Percentiles rank a stretch among this genome's conserved stretches.
Evolutionary conservation across 2,329 filamentous ascomycete genomes (phyloP).

Genomic region (Fusarium xylarioides): DNA sequence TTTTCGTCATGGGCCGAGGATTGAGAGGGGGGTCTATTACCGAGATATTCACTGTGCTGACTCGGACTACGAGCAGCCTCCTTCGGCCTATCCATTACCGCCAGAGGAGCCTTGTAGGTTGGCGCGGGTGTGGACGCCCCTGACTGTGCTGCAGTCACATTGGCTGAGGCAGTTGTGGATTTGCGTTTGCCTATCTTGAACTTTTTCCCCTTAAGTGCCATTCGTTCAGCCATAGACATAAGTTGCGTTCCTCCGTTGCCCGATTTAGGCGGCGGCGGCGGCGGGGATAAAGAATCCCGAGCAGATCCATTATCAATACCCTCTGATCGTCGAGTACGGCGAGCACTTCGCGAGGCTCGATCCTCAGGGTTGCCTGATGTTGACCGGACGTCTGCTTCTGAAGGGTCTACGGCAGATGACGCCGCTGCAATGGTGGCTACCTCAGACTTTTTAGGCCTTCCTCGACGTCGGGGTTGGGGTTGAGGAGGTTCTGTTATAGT

Average conservation of each 20-base stretch:
- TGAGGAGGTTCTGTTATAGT: not conserved
- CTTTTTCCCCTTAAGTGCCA: conserved; percentile 62
- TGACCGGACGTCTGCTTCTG: not conserved
- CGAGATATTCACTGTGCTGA: not conserved
- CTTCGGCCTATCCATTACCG: not conserved
- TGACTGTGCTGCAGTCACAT: conserved; percentile 5
- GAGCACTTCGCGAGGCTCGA: conserved; percentile 30
- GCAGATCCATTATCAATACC: conserved; percentile 1
- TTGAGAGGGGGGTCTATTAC: not conserved
- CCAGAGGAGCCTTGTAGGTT: not conserved
- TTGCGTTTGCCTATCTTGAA: conserved; percentile 60
- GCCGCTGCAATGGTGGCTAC: conserved; percentile 40
- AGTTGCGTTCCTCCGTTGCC: conserved; percentile 45
- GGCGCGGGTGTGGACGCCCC: not conserved
- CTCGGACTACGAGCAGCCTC: not conserved
- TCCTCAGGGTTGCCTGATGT: not conserved
- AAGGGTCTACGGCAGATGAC: not conserved
- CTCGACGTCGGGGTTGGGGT: conserved; percentile 32
- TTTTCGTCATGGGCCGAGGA: conserved; percentile 12
- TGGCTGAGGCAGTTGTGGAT: conserved; percentile 4
- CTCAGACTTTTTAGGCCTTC: conserved; percentile 42
- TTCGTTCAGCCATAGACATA: conserved; percentile 67
- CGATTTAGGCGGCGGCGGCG: not conserved
- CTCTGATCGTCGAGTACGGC: conserved; percentile 38
- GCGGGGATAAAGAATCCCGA: conserved; percentile 1